Percentiles rank a stretch among this genome's conserved stretches.
Evolutionary conservation across 495 filamentous ascomycete genomes (phyloP).

Genomic region (Hamigera avellanea): DNA sequence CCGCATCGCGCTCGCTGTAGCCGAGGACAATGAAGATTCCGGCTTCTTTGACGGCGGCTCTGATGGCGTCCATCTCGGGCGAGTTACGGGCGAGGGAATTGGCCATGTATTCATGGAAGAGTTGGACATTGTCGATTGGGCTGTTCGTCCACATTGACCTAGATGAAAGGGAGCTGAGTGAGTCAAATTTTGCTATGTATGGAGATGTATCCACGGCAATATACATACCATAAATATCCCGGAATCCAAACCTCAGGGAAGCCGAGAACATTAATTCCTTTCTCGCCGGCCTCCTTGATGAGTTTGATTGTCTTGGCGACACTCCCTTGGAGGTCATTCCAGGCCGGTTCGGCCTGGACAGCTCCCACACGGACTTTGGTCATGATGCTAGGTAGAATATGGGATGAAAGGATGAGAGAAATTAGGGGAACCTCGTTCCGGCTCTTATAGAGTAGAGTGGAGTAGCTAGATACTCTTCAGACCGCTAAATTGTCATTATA

Average conservation of each 20-base stretch:
- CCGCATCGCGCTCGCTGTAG: constrained; percentile 32
- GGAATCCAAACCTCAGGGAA: constrained; percentile 17
- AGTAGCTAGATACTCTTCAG: no score
- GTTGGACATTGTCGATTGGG: constrained; percentile 2
- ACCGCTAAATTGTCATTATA: no score
- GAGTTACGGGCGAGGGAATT: constrained; percentile 14
- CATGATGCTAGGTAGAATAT: no score
- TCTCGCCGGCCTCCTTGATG: constrained; percentile 9
- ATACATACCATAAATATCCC: constrained; percentile 12
- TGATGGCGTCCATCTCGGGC: constrained; percentile 13
- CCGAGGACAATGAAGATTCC: constrained; percentile 24
- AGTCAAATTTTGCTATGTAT: no score
- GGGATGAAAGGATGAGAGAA: no score
- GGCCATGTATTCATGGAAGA: constrained; percentile 12
- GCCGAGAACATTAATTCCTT: constrained; percentile 12
- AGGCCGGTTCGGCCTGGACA: constrained; percentile 8
- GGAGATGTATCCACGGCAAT: no score
- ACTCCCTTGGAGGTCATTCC: constrained; percentile 12
- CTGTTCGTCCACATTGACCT: constrained; percentile 1
- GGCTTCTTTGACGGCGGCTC: constrained; percentile 12
- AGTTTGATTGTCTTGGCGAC: constrained; percentile 13
- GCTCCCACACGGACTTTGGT: no score
- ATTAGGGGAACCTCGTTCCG: no score
- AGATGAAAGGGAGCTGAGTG: no score
- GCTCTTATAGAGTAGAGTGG: no score